Evolutionary conservation across 2,329 filamentous ascomycete species (phyloP).

Genomic region (Hypoxylon sp.): DNA sequence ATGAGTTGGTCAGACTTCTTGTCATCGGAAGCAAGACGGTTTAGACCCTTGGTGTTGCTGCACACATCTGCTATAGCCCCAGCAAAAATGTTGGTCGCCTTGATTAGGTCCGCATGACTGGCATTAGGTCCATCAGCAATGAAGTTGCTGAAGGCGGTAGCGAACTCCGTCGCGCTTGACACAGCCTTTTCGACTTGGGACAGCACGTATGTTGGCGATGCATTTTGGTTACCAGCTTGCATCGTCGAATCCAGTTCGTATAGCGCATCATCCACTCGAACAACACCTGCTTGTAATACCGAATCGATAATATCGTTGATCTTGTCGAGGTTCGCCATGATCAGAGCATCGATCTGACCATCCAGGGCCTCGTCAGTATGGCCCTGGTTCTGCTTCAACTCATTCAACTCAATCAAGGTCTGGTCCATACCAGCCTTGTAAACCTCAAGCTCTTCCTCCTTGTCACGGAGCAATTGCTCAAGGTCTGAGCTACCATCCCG

Average conservation of each 20-base stretch:
- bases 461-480: conserved; percentile 87
- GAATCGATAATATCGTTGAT: conserved; percentile 99
- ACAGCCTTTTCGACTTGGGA: conserved; percentile 98
- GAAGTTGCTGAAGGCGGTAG: conserved; percentile 98
- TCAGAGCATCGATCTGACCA: conserved; percentile 89
- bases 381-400: conserved; percentile 82
- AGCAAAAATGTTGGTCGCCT: conserved; percentile 90
- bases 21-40: conserved; percentile 92
- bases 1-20: conserved; percentile 92
- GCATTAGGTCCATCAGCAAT: conserved; percentile 96
- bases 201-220: conserved; percentile 92
- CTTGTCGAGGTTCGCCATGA: conserved; percentile 89
- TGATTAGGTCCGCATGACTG: conserved; percentile 91
- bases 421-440: conserved; percentile 99
- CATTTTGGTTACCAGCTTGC: conserved; percentile 99
- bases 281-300: conserved; percentile 91
- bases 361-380: conserved; percentile 86
- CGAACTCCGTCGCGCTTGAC: conserved; percentile 94
- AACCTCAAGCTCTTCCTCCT: conserved; percentile 97
- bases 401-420: conserved; percentile 91
- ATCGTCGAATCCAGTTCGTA: conserved; percentile 98
- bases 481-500: conserved; percentile 88
- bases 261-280: conserved; percentile 94
- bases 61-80: conserved; percentile 94
- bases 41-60: conserved; percentile 96